Base-by-base conservation (phyloP, 1,284 basidiomycete genomes). In the Kalmanozyma brasiliensis region DNA sequence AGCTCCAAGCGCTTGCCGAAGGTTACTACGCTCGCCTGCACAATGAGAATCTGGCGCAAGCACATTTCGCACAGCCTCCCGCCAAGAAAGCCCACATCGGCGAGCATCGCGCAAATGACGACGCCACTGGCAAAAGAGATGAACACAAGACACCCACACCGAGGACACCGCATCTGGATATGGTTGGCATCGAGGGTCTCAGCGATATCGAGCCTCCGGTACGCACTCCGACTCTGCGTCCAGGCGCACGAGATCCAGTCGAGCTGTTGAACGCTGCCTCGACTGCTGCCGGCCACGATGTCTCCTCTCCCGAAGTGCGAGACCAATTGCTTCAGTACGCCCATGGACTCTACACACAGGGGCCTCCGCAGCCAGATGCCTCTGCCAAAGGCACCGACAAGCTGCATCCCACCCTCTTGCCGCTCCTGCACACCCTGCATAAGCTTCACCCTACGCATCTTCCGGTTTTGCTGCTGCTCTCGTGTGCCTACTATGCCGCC, bases 321-420 rank as follows among this genome's bases (percentile, higher is more conserved):
- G 78, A 81, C 23, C 73, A 79, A 45, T 64, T 81, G 22, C 73
- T 81, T 22, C 74, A 78, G 51, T 81, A 77, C 44, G 79, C 79
- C 6, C 79, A 81, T 51, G 43, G 43, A 4, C 65, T 81, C 32
- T 81, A 81, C 47, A 64, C 76, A 8, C 67, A 51, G 19, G 76
- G 74, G 32, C 34, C 30, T 11, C 66, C 40, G 2, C 44, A 55
- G 29, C 36, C 58, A 13, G 52, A 48, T 20, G 30, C 49, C 2
- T 19, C 42, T 5, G 49, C 52, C 8, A 64, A 63, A 26, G 64
- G 60, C 14, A 43, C 41, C n/a, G 58, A 61, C 43, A 61, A 61
- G 52, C 49, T 80, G 38, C 77, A 80, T 41, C 77, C 79, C 1
- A 70, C 76, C 1, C 69, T 80, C 16, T 41, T 80, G 20, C 79